Evolutionary conservation across 2,329 filamentous ascomycete species (phyloP).

Genomic region (Cercospora citrullina): DNA sequence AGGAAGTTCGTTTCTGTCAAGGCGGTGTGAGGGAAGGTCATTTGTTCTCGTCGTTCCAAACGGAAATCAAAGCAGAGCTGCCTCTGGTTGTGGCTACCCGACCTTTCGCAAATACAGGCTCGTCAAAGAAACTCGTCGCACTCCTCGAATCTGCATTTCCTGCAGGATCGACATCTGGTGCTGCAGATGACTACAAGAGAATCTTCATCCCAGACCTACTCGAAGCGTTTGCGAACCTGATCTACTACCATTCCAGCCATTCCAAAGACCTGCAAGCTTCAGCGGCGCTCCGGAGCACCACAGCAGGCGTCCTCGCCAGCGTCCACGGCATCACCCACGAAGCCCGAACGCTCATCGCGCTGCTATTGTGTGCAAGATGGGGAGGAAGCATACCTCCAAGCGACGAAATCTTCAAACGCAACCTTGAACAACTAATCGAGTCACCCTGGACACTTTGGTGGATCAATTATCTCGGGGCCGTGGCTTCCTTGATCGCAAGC

Average conservation of each 20-base stretch:
- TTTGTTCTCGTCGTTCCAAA: constrained; percentile 69
- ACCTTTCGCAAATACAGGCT: constrained; percentile 51
- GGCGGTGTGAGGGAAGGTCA: constrained; percentile 85
- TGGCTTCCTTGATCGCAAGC: constrained; percentile 58
- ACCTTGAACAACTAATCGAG: constrained; percentile 56
- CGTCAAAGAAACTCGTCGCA: constrained; percentile 48
- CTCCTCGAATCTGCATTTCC: constrained; percentile 55
- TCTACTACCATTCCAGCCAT: constrained; percentile 51
- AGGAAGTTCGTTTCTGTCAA: constrained; percentile 77
- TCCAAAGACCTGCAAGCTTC: constrained; percentile 57
- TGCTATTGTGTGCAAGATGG: constrained; percentile 74
- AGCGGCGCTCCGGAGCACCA: constrained; percentile 70
- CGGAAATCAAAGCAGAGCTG: constrained; percentile 60
- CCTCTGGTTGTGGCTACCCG: constrained; percentile 65
- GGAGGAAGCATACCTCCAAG: constrained; percentile 62
- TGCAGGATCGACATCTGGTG: constrained; percentile 17
- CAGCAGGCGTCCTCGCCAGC: constrained; percentile 65
- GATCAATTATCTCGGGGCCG: constrained; percentile 62
- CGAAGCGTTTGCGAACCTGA: constrained; percentile 59
- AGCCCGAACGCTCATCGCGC: constrained; percentile 67
- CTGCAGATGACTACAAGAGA: constrained; percentile 42
- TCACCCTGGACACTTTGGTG: constrained; percentile 60
- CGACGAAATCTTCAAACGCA: constrained; percentile 56
- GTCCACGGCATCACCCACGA: constrained; percentile 74
- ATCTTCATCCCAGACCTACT: constrained; percentile 50